Percentiles rank a stretch among this genome's conserved stretches.
phyloP scores from a whole-genome alignment of 768 basidiomycete species.

The Cantharellus anzutake region DNA sequence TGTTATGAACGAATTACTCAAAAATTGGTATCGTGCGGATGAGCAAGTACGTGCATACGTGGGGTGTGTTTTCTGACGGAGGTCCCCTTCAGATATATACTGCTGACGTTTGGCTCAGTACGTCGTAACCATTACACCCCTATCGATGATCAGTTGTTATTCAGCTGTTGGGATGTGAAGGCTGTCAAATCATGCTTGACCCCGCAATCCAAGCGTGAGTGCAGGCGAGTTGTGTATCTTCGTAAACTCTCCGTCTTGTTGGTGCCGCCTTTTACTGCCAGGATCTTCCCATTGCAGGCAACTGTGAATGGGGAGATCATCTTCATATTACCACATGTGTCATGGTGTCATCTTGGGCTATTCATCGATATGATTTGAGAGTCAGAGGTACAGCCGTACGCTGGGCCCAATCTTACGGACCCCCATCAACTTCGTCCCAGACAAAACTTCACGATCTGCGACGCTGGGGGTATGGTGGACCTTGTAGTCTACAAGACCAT shows the following conservation, averaged over 20 bases:
- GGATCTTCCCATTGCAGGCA: conserved; percentile 26
- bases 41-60: conserved; percentile 25
- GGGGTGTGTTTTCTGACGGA: background rate
- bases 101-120: conserved; percentile 65
- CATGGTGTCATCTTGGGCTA: too few species aligned
- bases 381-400: conserved; percentile 79
- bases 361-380: conserved; percentile 17
- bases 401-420: conserved; percentile 58
- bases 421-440: conserved; percentile 60
- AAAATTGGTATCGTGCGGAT: conserved; percentile 72
- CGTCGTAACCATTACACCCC: background rate
- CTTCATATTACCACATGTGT: conserved; percentile 58
- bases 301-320: conserved; percentile 60
- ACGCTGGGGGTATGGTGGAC: conserved; percentile 35
- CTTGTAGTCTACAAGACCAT: conserved; percentile 41
- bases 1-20: conserved; percentile 68
- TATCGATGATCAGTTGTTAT: background rate
- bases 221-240: background rate
- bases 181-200: conserved; percentile 70
- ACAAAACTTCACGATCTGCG: conserved; percentile 82
- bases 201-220: conserved; percentile 61
- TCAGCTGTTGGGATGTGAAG: conserved; percentile 65
- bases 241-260: conserved; percentile 29
- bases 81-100: conserved; percentile 28
- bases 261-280: conserved; percentile 28